A percentile compares a stretch with the other conserved stretches of the same genome.
These are phyloP conservation scores for Cephaloascus fragrans DNA, from an alignment of 805 yeast genomes.

Conservation along the genomic window DNA sequence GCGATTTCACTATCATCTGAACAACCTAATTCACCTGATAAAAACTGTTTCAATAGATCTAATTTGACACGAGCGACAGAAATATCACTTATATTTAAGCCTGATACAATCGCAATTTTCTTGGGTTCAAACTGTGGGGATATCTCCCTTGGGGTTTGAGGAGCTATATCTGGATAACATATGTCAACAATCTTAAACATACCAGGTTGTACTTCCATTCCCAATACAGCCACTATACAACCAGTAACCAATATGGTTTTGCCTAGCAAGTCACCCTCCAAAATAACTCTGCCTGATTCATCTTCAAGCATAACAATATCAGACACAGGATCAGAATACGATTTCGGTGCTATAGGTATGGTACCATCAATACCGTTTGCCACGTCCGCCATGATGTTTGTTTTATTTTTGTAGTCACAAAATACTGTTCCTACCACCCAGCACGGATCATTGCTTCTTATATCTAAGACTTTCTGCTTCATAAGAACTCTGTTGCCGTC, in stretches of 20 bases:
- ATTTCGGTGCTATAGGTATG: conserved; percentile 30
- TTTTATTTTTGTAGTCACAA: conserved; percentile 75
- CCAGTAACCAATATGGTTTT: conserved; percentile 73
- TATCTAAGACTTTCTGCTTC: conserved; percentile 48
- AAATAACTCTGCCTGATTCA: conserved; percentile 77
- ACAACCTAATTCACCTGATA: conserved; percentile 59
- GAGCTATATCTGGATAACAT: conserved; percentile 56
- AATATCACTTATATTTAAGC: conserved; percentile 47
- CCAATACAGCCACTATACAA: conserved; percentile 74
- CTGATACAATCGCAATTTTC: conserved; percentile 69
- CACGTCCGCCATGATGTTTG: conserved; percentile 78
- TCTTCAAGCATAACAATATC: conserved; percentile 77
- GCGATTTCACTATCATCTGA: conserved; percentile 13
- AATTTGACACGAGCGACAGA: conserved; percentile 32
- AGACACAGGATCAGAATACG: conserved; percentile 12
- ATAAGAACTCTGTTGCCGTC: conserved; percentile 16
- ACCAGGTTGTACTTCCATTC: conserved; percentile 79
- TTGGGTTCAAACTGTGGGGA: conserved; percentile 11
- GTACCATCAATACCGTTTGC: conserved; percentile 46
- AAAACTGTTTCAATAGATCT: conserved; percentile 56
- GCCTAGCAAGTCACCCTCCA: conserved; percentile 54
- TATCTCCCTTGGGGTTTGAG: conserved; percentile 32
- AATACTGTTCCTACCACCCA: conserved; percentile 87
- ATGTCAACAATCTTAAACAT: conserved; percentile 77
- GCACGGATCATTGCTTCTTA: conserved; percentile 47